These are phyloP conservation scores for Acanthamoeba divionensis DNA, from an alignment of 208 protist species.

Conservation along the genomic window DNA sequence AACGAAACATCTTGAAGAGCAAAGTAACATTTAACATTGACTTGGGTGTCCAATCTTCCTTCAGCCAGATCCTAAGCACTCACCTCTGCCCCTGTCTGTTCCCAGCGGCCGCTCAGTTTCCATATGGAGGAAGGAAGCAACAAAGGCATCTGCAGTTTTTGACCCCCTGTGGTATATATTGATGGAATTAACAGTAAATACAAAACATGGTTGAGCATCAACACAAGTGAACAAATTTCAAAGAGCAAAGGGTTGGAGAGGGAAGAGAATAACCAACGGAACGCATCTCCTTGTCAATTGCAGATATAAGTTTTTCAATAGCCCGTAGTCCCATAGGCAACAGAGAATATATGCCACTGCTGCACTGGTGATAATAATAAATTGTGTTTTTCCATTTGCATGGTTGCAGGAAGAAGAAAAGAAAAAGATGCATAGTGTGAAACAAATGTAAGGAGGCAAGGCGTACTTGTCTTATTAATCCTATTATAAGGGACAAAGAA, in stretches of 20 bases:
- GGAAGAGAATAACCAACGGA: background rate
- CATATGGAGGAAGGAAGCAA: slow-evolving; percentile 55
- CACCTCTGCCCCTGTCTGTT: slow-evolving; percentile 42
- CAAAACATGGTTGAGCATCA: background rate
- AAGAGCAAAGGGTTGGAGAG: too few relatives aligned
- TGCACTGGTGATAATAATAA: background rate
- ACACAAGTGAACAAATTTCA: too few relatives aligned
- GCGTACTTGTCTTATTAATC: too few relatives aligned
- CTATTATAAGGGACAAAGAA: too few relatives aligned
- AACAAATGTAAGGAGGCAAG: too few relatives aligned
- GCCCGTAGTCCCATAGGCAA: slow-evolving; percentile 60
- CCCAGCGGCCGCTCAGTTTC: slow-evolving; percentile 64
- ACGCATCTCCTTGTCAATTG: slow-evolving; percentile 63
- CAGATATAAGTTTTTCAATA: slow-evolving; percentile 57
- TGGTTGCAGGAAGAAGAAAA: background rate
- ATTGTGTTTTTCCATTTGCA: too few relatives aligned
- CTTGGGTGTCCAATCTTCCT: too few relatives aligned
- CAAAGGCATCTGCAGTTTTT: slow-evolving; percentile 67
- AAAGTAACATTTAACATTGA: background rate
- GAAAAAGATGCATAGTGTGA: too few relatives aligned
- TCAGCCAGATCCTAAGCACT: too few relatives aligned
- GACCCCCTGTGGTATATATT: background rate
- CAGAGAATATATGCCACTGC: slow-evolving; percentile 54
- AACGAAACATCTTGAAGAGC: slow-evolving; percentile 56
- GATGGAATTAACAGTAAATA: background rate